Percentiles rank a stretch among this genome's conserved stretches.
phyloP scores from a whole-genome alignment of 352 stramenopile genomes.

The Phytophthora pinifolia region DNA sequence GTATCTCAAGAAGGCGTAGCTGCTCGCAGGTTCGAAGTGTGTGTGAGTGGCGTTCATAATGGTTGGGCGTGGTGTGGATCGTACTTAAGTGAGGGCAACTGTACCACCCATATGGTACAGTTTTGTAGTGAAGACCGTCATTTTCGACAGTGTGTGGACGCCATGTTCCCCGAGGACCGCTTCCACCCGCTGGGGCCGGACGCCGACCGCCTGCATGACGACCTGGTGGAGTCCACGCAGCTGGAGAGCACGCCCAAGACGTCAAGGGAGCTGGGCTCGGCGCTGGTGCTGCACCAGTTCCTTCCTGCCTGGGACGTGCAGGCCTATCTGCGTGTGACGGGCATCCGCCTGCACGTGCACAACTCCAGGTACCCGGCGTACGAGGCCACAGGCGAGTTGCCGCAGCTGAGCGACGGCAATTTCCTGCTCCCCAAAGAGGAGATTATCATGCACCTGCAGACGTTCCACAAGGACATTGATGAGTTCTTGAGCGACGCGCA shows the following conservation, averaged over 20 bases:
- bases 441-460: conserved; percentile 88
- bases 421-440: conserved; percentile 83
- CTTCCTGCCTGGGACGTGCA: conserved; percentile 83
- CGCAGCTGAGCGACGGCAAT: conserved; percentile 85
- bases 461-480: conserved; percentile 86
- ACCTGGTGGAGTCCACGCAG: conserved; percentile 50
- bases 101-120: background rate
- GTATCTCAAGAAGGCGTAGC: background rate
- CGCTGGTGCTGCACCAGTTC: conserved; percentile 83
- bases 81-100: conserved; percentile 22
- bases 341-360: conserved; percentile 77
- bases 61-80: conserved; percentile 28
- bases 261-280: conserved; percentile 64
- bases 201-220: conserved; percentile 67
- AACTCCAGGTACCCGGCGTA: conserved; percentile 85
- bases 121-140: background rate
- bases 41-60: conserved; percentile 12
- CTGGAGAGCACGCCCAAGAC: conserved; percentile 66
- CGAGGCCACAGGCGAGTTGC: conserved; percentile 78
- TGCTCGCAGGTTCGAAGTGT: background rate
- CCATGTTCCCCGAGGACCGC: conserved; percentile 81
- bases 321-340: conserved; percentile 79
- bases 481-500: conserved; percentile 63
- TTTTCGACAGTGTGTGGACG: conserved; percentile 4
- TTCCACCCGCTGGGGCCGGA: conserved; percentile 79